These are phyloP conservation scores for Basidiobolus meristosporus DNA, from an alignment of 371 early-diverging fungal species.

Conservation along the genomic window DNA sequence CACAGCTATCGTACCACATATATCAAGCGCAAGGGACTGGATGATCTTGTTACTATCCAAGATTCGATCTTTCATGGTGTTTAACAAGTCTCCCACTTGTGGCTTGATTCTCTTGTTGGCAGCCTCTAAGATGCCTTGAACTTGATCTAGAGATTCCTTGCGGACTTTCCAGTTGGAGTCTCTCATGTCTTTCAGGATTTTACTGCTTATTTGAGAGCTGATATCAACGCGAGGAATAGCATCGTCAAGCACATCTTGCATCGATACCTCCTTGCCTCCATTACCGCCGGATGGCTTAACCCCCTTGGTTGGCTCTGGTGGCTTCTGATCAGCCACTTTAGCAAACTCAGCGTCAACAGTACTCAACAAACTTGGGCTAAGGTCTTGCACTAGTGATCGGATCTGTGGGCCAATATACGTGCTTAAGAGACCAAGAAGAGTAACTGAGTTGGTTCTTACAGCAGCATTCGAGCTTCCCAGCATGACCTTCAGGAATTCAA, in stretches of 20 bases:
- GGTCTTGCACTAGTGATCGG: slow-evolving; percentile 69
- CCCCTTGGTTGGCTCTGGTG: slow-evolving; percentile 50
- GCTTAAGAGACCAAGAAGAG: slow-evolving; percentile 57
- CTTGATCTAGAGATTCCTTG: slow-evolving; percentile 76
- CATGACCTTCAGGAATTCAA: slow-evolving; percentile 60
- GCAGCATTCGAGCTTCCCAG: slow-evolving; percentile 65
- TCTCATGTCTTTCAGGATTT: slow-evolving; percentile 4
- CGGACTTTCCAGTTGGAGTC: slow-evolving; percentile 88
- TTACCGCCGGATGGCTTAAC: slow-evolving; percentile 3
- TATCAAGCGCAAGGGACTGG: slow-evolving; percentile 44
- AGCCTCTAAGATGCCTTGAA: slow-evolving; percentile 40
- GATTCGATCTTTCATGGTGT: slow-evolving; percentile 62
- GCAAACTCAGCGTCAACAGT: slow-evolving; percentile 83
- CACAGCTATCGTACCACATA: slow-evolving; percentile 44
- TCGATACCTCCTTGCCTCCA: slow-evolving; percentile 8
- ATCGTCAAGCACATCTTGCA: slow-evolving; percentile 48
- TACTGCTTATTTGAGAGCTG: slow-evolving; percentile 20
- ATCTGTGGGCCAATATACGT: slow-evolving; percentile 57
- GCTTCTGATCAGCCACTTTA: slow-evolving; percentile 52
- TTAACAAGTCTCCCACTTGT: slow-evolving; percentile 49
- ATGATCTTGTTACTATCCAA: slow-evolving; percentile 83
- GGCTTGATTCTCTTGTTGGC: slow-evolving; percentile 75
- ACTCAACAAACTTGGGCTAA: slow-evolving; percentile 57
- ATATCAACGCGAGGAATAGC: slow-evolving; percentile 78
- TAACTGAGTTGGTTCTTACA: slow-evolving; percentile 60